A percentile compares a stretch with the other conserved stretches of the same genome.
Conservation (phyloP, 2,329 filamentous ascomycete species). For the Ceratocystis eucalypticola region DNA sequence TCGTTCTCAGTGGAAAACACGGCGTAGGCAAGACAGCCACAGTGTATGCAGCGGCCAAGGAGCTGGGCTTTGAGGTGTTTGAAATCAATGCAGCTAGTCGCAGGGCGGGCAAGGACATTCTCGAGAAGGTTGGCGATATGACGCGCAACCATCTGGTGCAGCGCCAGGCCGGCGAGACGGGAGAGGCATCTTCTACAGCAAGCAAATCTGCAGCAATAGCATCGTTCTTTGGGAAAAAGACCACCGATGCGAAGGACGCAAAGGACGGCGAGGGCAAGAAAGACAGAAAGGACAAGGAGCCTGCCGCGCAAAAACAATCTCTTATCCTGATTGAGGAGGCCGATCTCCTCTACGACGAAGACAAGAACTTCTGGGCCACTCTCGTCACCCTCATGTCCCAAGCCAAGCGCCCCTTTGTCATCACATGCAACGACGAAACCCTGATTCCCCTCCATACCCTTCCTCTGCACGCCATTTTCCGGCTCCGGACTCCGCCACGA, state of each 20-base stretch:
- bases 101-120: constrained; percentile 74
- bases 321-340: constrained; percentile 89
- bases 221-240: constrained; percentile 22
- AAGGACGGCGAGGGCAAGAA: not conserved
- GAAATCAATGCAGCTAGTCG: constrained; percentile 80
- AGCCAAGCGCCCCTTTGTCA: constrained; percentile 81
- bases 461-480: constrained; percentile 73
- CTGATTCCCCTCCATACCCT: constrained; percentile 61
- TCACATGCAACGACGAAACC: constrained; percentile 90
- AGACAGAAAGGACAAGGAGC: constrained; percentile 24
- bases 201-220: constrained; percentile 20
- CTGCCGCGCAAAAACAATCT: constrained; percentile 67
- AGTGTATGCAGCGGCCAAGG: constrained; percentile 81
- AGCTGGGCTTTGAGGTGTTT: constrained; percentile 86
- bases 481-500: constrained; percentile 52
- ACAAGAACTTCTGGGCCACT: constrained; percentile 86
- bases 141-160: constrained; percentile 82
- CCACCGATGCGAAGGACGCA: constrained; percentile 28
- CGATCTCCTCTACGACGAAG: constrained; percentile 86
- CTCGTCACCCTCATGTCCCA: constrained; percentile 63
- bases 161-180: constrained; percentile 25
- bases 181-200: not conserved
- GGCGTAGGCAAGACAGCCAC: constrained; percentile 90
- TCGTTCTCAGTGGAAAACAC: constrained; percentile 79
- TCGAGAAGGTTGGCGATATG: constrained; percentile 94